Base-by-base conservation (phyloP, 192 early-diverging fungal genomes). In the Backusella tuberculispora region DNA sequence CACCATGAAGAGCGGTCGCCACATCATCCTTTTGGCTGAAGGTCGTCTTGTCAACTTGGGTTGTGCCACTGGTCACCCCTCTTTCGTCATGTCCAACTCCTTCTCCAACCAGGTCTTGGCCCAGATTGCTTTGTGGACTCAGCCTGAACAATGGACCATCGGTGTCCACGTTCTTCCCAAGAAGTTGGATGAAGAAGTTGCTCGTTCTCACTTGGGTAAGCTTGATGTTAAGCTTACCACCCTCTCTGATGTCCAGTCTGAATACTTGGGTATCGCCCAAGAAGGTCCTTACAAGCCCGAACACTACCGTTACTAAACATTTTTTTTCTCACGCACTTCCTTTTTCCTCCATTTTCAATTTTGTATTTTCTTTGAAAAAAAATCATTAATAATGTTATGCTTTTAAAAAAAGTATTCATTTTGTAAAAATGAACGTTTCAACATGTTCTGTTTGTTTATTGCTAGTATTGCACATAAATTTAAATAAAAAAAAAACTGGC, bases 41-140 rank as follows among this genome's bases (percentile, higher is more conserved):
- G 97, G 97, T 81, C 96, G 97, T 88, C 90, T 99, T 77, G 97
- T 99, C 87, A 99, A 98, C 95, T 88, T 99, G 83, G 95, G 96
- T 72, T 99, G 97, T 89, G 97, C 95, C 81, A 99, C 97, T 75
- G 97, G 97, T 67, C 96, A 98, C 91, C 96, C 96, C 73, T 94
- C 93, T 79, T 99, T 99, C 81, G 98, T 99, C 90, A 99, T 99
- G 98, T 97, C 95, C 88, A 97, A 97, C 93, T 98, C 96, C 63
- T 99, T 99, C 92, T 92, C 94, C 74, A 99, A 99, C 93, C 96
- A 98, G 92, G 94, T 95, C 69, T 89, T 98, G 66, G 98, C 98
- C 74, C 96, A 99, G 87, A 97, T 99, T 76, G 98, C 96, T 77
- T 92, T 99, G 83, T 99, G 96, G 96, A 98, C 96, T 78, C 91